Percentiles rank a stretch among this genome's conserved stretches.
Evolutionary conservation across 2,329 filamentous ascomycete genomes (phyloP).

Genomic region (Microcera coccophila): DNA sequence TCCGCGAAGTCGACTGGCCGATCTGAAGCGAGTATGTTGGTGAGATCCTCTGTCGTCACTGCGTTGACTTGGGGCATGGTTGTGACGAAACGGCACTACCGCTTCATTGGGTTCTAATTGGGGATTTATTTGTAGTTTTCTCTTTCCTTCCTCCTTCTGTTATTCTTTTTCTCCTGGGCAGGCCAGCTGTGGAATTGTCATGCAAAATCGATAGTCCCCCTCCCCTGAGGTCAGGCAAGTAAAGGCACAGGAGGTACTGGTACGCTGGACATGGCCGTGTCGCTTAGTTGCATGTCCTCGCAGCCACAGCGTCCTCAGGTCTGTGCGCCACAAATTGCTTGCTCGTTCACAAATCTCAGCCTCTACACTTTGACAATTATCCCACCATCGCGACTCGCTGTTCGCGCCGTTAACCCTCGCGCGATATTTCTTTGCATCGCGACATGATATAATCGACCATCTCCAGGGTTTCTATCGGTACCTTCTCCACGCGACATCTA

Average conservation of each 20-base stretch:
- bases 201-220: too few relatives aligned
- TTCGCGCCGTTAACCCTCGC: constrained; percentile 9
- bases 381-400: constrained; percentile 5
- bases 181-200: constrained; percentile 15
- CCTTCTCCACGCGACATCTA: constrained; percentile 1
- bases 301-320: constrained; percentile 12
- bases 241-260: too few relatives aligned
- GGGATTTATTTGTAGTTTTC: constrained; percentile 1
- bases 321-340: constrained; percentile 25
- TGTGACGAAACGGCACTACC: constrained; percentile 1
- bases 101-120: constrained; percentile 2
- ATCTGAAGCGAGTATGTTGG: constrained; percentile 22
- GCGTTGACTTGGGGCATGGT: constrained; percentile 19
- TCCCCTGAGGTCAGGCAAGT: too few relatives aligned
- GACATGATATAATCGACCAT: constrained; percentile 8
- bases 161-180: constrained; percentile 13
- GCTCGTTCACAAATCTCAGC: constrained; percentile 9
- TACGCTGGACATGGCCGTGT: too few relatives aligned
- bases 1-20: constrained; percentile 46
- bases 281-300: constrained; percentile 12
- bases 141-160: constrained; percentile 1
- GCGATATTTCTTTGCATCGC: constrained; percentile 4
- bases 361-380: background rate
- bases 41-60: constrained; percentile 13
- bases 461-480: background rate